A percentile compares a stretch with the other conserved stretches of the same genome.
Conservation (phyloP, 306 rosid species). For the Casuarina cunninghamiana region DNA sequence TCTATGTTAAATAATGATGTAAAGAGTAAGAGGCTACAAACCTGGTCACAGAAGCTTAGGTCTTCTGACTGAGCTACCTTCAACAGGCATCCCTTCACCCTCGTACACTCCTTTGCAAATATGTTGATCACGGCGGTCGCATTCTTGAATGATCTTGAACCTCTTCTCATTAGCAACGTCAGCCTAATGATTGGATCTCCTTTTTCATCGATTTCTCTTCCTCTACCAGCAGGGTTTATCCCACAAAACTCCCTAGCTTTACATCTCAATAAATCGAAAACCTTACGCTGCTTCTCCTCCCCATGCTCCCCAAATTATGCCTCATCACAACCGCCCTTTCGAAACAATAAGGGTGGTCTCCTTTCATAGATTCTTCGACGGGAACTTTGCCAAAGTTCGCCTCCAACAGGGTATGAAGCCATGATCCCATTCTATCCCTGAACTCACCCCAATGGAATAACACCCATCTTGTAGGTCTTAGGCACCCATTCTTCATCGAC, state of each 20-base stretch:
- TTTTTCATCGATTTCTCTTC: slow-evolving; percentile 19
- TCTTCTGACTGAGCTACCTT: slow-evolving; percentile 37
- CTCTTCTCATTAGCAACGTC: slow-evolving; percentile 36
- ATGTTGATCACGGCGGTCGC: slow-evolving; percentile 18
- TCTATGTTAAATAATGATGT: background rate
- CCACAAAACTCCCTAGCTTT: slow-evolving; percentile 34
- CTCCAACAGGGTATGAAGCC: slow-evolving; percentile 28
- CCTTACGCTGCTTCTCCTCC: slow-evolving; percentile 27
- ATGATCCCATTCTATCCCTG: slow-evolving; percentile 28
- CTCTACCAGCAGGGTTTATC: slow-evolving; percentile 15
- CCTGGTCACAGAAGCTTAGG: slow-evolving; percentile 39
- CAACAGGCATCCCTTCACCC: slow-evolving; percentile 26
- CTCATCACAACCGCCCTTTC: slow-evolving; percentile 42
- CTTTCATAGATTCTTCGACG: slow-evolving; percentile 9
- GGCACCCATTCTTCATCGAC: slow-evolving; percentile 25
- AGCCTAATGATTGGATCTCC: slow-evolving; percentile 33
- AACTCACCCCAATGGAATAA: slow-evolving; percentile 40
- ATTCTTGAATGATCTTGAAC: slow-evolving; percentile 39
- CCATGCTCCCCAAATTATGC: slow-evolving; percentile 35
- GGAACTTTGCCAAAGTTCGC: slow-evolving; percentile 25
- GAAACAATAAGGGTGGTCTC: slow-evolving; percentile 31
- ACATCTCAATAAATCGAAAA: slow-evolving; percentile 34
- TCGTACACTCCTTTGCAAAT: slow-evolving; percentile 30
- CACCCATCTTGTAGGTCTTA: slow-evolving; percentile 30
- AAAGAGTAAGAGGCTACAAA: slow-evolving; percentile 1